These are phyloP conservation scores for Suillus discolor DNA, from an alignment of 768 basidiomycete species.

Conservation along the genomic window DNA sequence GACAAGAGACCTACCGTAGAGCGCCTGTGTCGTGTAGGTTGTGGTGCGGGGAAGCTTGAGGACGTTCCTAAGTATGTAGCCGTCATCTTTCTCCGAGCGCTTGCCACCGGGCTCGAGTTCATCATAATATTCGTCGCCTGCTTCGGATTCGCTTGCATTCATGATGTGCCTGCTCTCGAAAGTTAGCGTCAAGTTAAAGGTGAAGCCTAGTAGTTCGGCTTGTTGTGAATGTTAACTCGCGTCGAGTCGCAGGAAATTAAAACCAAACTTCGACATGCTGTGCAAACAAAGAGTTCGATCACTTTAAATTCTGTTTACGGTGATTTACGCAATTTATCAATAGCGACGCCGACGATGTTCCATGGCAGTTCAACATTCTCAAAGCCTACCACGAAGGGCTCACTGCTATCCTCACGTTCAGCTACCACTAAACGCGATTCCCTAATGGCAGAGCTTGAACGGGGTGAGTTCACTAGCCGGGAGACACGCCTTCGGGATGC, in stretches of 20 bases:
- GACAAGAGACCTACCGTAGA: slow-evolving; percentile 47
- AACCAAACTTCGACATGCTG: background rate
- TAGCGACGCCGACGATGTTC: background rate
- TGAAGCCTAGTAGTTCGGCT: background rate
- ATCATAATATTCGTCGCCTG: slow-evolving; percentile 20
- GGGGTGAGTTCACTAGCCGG: slow-evolving; percentile 41
- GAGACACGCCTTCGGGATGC: background rate
- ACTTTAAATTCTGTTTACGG: background rate
- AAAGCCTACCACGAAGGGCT: background rate
- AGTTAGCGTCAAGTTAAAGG: background rate
- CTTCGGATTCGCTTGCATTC: slow-evolving; percentile 27
- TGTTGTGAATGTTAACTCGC: background rate
- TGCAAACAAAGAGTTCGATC: slow-evolving; percentile 1
- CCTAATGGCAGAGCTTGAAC: slow-evolving; percentile 66
- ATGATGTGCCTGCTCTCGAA: slow-evolving; percentile 4
- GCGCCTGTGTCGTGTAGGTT: slow-evolving; percentile 62
- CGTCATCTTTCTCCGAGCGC: slow-evolving; percentile 7
- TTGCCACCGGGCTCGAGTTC: slow-evolving; percentile 11
- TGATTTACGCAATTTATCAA: background rate
- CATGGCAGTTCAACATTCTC: slow-evolving; percentile 4
- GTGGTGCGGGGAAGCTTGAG: slow-evolving; percentile 60
- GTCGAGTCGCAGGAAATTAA: background rate
- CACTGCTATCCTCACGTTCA: slow-evolving; percentile 23
- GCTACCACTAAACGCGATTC: slow-evolving; percentile 62
- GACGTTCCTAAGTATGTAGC: slow-evolving; percentile 42